phyloP scores from a whole-genome alignment of 129 eudicot genomes.

The Pulicaria dysenterica region DNA sequence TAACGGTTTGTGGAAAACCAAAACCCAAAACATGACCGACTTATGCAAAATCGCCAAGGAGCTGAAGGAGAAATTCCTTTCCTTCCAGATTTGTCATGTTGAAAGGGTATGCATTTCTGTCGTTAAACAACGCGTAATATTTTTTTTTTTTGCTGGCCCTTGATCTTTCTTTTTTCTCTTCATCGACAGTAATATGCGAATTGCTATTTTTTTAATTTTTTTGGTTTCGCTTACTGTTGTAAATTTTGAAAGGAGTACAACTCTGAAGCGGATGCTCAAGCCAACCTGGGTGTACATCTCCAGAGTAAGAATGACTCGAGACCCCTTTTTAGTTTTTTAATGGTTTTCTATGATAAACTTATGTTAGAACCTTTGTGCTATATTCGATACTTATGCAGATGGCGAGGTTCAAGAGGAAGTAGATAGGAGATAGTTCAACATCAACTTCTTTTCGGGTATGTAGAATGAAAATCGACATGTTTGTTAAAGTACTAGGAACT shows the following conservation, averaged over 20 bases:
- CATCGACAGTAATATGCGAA: background rate
- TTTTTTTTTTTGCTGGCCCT: background rate
- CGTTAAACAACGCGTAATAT: background rate
- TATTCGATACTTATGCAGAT: constrained; percentile 44
- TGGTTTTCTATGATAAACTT: constrained; percentile 11
- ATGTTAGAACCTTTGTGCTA: background rate
- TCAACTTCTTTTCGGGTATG: background rate
- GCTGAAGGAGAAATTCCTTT: constrained; percentile 64
- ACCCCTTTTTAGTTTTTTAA: background rate
- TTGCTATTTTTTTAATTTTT: background rate
- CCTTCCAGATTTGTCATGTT: constrained; percentile 76
- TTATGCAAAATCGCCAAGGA: constrained; percentile 81
- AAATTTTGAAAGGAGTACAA: constrained; percentile 57
- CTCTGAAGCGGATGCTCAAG: constrained; percentile 90
- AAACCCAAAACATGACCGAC: constrained; percentile 74
- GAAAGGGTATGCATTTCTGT: constrained; percentile 56
- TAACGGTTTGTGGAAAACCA: constrained; percentile 84
- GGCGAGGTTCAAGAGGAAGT: constrained; percentile 80
- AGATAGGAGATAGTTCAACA: constrained; percentile 43
- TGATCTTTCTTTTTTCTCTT: background rate
- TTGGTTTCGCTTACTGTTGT: background rate
- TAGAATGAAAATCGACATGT: background rate
- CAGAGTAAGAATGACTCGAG: constrained; percentile 39
- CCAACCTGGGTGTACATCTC: constrained; percentile 68
- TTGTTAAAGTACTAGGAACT: constrained; percentile 8